Percentiles rank a stretch among this genome's conserved stretches.
phyloP scores from a whole-genome alignment of 2,329 filamentous ascomycete species.

The Onygenales sp. region DNA sequence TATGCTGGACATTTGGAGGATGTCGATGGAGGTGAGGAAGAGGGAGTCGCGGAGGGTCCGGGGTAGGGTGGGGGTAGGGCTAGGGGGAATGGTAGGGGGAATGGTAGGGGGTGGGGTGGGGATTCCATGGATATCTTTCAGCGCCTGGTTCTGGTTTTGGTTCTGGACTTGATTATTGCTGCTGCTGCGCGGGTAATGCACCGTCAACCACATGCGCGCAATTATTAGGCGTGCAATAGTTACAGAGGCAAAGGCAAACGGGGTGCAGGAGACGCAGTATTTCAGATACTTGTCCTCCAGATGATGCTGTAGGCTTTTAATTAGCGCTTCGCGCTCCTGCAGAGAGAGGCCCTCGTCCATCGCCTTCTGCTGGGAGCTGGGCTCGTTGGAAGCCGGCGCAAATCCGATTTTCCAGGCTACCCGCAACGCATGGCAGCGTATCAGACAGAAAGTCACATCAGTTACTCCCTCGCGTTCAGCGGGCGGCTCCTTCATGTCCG shows the following conservation, averaged over 20 bases:
- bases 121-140: no score
- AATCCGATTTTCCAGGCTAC: not conserved
- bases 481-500: not conserved
- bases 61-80: no score
- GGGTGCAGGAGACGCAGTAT: not conserved
- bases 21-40: no score
- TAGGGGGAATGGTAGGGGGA: no score
- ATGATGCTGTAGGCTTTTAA: not conserved
- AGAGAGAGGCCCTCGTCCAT: not conserved
- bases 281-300: not conserved
- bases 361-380: not conserved
- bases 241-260: not conserved
- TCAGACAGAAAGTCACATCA: not conserved
- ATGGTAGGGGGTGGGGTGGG: no score
- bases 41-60: no score
- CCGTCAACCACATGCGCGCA: not conserved
- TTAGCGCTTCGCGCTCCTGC: not conserved
- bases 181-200: not conserved
- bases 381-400: not conserved
- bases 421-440: not conserved
- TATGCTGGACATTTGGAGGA: no score
- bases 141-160: no score
- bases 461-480: not conserved
- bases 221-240: not conserved
- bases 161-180: no score